These are phyloP conservation scores for Desmodesmus armatus DNA, from an alignment of 139 green algal species.

Conservation along the genomic window DNA sequence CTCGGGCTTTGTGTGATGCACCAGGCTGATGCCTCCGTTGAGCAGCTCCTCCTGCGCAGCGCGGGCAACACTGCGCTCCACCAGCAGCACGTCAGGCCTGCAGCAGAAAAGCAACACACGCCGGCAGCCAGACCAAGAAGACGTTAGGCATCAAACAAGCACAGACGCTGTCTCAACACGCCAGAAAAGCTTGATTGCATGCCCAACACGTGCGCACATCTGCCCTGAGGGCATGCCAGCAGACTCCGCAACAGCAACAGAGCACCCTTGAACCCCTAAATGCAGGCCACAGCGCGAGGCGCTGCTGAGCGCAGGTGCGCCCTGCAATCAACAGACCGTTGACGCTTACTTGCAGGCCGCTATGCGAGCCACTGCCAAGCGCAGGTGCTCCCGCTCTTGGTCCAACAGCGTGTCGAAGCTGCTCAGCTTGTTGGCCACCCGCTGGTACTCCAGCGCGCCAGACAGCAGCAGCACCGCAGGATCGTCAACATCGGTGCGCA, in stretches of 20 bases:
- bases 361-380: slow-evolving; percentile 65
- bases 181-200: neutral
- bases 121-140: too few species aligned
- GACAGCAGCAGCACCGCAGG: slow-evolving; percentile 71
- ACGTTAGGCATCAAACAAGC: too few species aligned
- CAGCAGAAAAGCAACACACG: neutral
- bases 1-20: slow-evolving; percentile 77
- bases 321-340: neutral
- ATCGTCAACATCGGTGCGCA: slow-evolving; percentile 76
- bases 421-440: slow-evolving; percentile 65
- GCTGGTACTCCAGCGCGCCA: slow-evolving; percentile 62
- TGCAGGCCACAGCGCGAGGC: neutral
- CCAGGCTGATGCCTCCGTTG: slow-evolving; percentile 66
- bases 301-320: neutral
- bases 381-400: slow-evolving; percentile 73
- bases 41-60: slow-evolving; percentile 78
- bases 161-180: neutral
- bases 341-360: slow-evolving; percentile 37
- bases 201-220: too few species aligned
- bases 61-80: slow-evolving; percentile 81
- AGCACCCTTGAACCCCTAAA: neutral
- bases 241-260: neutral
- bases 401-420: slow-evolving; percentile 78
- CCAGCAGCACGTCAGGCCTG: slow-evolving; percentile 80
- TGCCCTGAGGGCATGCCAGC: too few species aligned